phyloP scores from a whole-genome alignment of 176 grass and related monocot genomes.

The Tillandsia fasciculata region DNA sequence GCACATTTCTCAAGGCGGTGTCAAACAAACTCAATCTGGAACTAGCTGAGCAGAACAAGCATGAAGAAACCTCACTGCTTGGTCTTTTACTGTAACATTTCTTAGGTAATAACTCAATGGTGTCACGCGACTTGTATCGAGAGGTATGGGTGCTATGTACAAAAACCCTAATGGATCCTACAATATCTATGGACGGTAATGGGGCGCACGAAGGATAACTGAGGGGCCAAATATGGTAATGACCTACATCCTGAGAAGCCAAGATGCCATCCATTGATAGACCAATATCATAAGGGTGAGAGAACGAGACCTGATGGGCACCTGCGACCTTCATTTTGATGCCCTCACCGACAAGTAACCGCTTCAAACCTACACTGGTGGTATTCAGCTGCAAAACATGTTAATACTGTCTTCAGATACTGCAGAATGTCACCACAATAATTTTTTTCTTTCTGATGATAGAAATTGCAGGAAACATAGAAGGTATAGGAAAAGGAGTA shows the following conservation, averaged over 20 bases:
- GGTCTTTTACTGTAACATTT: constrained; percentile 31
- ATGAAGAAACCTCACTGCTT: constrained; percentile 39
- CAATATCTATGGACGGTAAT: constrained; percentile 41
- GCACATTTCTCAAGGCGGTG: constrained; percentile 38
- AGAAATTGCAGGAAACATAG: constrained; percentile 14
- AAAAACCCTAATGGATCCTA: constrained; percentile 44
- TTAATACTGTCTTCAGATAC: constrained; percentile 7
- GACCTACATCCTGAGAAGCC: constrained; percentile 19
- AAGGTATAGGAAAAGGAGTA: neutral
- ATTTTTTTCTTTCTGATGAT: neutral
- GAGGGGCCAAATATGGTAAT: constrained; percentile 33
- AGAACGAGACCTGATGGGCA: constrained; percentile 48
- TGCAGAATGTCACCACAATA: neutral
- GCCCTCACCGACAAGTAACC: constrained; percentile 45
- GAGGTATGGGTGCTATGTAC: constrained; percentile 28
- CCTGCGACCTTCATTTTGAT: constrained; percentile 56
- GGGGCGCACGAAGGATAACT: constrained; percentile 52
- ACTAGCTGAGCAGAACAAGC: constrained; percentile 64
- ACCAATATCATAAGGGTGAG: constrained; percentile 77
- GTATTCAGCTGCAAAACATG: constrained; percentile 46
- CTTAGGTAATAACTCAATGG: constrained; percentile 42
- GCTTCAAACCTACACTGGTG: constrained; percentile 60
- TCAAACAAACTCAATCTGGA: constrained; percentile 50
- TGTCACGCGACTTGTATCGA: constrained; percentile 36
- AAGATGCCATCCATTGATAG: constrained; percentile 71